Conservation (phyloP, 805 yeast species). For the Ogataea zsoltii region DNA sequence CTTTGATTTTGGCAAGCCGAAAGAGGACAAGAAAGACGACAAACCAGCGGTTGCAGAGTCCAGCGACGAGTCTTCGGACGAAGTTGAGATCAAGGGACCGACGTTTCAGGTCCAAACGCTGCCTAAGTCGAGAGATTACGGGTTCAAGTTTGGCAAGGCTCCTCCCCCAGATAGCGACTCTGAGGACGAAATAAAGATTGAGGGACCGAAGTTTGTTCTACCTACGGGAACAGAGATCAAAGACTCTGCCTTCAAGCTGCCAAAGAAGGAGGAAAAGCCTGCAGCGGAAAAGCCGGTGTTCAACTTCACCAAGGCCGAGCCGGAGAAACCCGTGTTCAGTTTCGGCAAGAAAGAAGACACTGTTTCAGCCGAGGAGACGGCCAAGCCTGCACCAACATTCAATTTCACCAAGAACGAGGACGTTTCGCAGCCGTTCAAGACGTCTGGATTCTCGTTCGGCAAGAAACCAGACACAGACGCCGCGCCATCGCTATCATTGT, state of each 20-base stretch:
- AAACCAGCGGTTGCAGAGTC: background rate
- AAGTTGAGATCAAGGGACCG: slow-evolving; percentile 50
- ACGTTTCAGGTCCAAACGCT: slow-evolving; percentile 49
- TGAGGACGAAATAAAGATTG: slow-evolving; percentile 63
- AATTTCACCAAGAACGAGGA: slow-evolving; percentile 7
- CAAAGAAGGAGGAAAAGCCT: slow-evolving; percentile 6
- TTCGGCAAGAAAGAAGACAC: slow-evolving; percentile 4
- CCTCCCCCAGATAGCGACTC: slow-evolving; percentile 43
- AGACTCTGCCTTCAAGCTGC: slow-evolving; percentile 33
- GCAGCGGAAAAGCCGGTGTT: slow-evolving; percentile 14
- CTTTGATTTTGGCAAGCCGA: background rate
- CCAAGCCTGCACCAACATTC: slow-evolving; percentile 22
- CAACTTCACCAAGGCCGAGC: background rate
- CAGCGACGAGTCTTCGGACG: slow-evolving; percentile 23
- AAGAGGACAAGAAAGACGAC: background rate
- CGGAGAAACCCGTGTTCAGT: background rate
- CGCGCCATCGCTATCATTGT: slow-evolving; percentile 1
- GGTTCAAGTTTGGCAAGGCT: slow-evolving; percentile 45
- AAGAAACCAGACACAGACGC: background rate
- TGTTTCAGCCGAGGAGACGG: background rate
- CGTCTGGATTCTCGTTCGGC: slow-evolving; percentile 12
- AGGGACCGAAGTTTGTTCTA: slow-evolving; percentile 69
- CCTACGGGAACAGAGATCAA: slow-evolving; percentile 38
- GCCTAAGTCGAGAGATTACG: slow-evolving; percentile 52
- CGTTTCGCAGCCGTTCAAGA: background rate